Base-by-base conservation (phyloP, 192 early-diverging fungal species). In the Gaertneriomyces semiglobifer region DNA sequence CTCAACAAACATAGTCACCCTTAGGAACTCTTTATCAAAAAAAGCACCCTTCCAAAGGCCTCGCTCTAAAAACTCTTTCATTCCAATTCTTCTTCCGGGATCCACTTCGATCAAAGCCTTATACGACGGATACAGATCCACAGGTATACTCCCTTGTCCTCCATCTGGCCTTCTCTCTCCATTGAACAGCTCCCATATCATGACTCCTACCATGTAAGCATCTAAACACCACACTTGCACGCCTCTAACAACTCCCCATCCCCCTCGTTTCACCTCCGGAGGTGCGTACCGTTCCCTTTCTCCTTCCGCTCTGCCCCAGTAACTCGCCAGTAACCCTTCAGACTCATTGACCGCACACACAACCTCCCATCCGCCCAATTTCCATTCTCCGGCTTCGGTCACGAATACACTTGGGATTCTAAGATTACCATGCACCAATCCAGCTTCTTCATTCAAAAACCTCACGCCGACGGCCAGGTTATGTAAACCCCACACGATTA, bases 371-470 rank as follows among this genome's bases (percentile, higher is more conserved):
- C 93, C 94, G n/a, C 91, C 90, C 40, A 98, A 78, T 63, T 77
- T 92, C 94, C 94, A 98, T 74, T 98, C 96, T 53, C 96, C 96
- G 7, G 92, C 89, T 60, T 87, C 85, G 11, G 91, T 97, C 20
- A 87, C 89, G 69, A 88, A 96, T 58, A 98, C 88, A 1, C 91
- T 90, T 0, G 81, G 80, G 6, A 87, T 72, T 7, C 84, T 81
- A 53, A 98, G 65, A 77, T 90, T 93, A 11, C 91, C 96, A 63
- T 98, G 96, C 3, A 95, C 86, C 70, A 96, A 78, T 18, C 75
- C 74, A 63, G 92, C 89, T 68, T 97, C 95, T 55, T 82, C 79
- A 64, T 92, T 93, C 53, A 96, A 74, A 69, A 98, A 96, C 71
- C 89, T 88, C 58, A 98, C 64, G 1, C 86, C 51, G 76, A 92